phyloP scores from a whole-genome alignment of 148 eudicot genomes.

The Cornus florida region DNA sequence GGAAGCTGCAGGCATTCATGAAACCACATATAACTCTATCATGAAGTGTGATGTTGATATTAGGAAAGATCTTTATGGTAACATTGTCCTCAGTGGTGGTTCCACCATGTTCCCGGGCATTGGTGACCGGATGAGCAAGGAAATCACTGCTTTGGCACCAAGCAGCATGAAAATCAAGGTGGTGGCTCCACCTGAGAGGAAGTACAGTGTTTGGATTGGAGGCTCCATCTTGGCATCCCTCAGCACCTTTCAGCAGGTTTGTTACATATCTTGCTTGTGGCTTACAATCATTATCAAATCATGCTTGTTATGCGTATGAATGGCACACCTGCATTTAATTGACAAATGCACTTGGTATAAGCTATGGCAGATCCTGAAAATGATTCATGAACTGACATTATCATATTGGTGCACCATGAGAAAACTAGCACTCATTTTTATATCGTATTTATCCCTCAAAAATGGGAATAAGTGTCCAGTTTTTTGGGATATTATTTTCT shows the following conservation, averaged over 20 bases:
- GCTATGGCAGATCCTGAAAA: no score
- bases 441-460: no score
- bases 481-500: no score
- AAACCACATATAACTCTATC: conserved; percentile 51
- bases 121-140: conserved; percentile 63
- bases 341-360: no score
- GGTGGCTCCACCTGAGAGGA: conserved; percentile 55
- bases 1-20: conserved; percentile 63
- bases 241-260: conserved; percentile 62
- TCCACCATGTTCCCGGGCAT: conserved; percentile 63
- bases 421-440: no score
- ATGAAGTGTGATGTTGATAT: conserved; percentile 56
- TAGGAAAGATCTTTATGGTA: conserved; percentile 48
- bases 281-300: not conserved
- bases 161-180: conserved; percentile 54
- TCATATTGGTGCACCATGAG: no score
- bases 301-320: no score
- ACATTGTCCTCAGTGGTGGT: conserved; percentile 63
- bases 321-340: no score
- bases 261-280: conserved; percentile 38
- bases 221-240: conserved; percentile 60
- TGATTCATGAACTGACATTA: no score
- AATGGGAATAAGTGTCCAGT: no score
- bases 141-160: conserved; percentile 61
- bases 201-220: conserved; percentile 61